These are phyloP conservation scores for Mortierella sp. DNA, from an alignment of 371 early-diverging fungal species.

Conservation along the genomic window DNA sequence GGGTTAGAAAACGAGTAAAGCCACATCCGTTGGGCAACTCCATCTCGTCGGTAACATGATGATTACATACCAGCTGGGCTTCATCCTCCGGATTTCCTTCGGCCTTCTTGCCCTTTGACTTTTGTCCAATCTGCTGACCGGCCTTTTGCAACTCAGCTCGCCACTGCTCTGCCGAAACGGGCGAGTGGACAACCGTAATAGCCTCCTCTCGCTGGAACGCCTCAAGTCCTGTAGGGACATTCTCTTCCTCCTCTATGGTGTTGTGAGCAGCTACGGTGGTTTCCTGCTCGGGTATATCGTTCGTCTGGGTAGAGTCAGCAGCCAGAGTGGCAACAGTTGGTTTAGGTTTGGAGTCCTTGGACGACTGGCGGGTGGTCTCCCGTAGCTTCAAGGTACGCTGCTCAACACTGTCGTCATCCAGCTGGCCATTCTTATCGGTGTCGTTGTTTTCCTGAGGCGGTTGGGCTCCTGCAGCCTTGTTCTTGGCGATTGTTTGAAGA, in stretches of 20 bases:
- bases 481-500: conserved; percentile 20
- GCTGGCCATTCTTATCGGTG: not conserved
- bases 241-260: conserved; percentile 2
- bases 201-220: conserved; percentile 45
- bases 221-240: conserved; percentile 17
- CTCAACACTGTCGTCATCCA: conserved; percentile 11
- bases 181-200: conserved; percentile 37
- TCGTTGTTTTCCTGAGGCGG: conserved; percentile 20
- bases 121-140: conserved; percentile 25
- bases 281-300: conserved; percentile 15
- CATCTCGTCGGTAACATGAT: not conserved
- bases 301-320: not conserved
- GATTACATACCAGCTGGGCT: conserved; percentile 54
- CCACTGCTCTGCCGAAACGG: conserved; percentile 38
- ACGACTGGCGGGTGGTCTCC: conserved; percentile 10
- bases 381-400: conserved; percentile 28
- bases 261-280: not conserved
- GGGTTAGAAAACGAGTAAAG: not conserved
- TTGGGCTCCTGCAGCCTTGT: conserved; percentile 22
- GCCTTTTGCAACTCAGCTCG: conserved; percentile 41
- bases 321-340: not conserved
- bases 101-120: conserved; percentile 24
- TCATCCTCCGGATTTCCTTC: conserved; percentile 45
- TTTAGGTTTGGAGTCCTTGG: not conserved
- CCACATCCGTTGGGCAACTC: not conserved